These are phyloP conservation scores for Aspergillus persii DNA, from an alignment of 2,329 filamentous ascomycete genomes.

Conservation along the genomic window DNA sequence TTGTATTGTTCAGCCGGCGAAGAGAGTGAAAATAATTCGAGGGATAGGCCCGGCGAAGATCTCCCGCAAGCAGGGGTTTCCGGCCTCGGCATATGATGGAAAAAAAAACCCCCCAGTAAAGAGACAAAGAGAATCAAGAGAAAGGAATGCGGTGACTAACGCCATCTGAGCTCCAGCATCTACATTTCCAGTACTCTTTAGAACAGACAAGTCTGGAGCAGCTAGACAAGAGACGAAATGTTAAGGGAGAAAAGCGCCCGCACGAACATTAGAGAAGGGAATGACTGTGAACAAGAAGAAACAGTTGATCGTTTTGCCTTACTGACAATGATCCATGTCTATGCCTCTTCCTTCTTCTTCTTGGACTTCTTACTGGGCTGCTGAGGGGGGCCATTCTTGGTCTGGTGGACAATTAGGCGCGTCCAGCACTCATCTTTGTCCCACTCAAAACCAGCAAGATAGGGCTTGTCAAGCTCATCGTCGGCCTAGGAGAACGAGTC, in stretches of 20 bases:
- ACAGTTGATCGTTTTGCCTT: neutral
- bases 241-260: neutral
- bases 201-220: constrained; percentile 12
- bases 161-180: constrained; percentile 28
- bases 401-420: constrained; percentile 80
- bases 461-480: constrained; percentile 83
- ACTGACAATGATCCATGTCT: constrained; percentile 13
- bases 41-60: neutral
- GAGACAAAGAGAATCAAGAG: neutral
- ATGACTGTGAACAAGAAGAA: neutral
- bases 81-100: neutral
- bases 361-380: constrained; percentile 61
- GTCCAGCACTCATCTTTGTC: constrained; percentile 91
- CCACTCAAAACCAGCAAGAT: constrained; percentile 95
- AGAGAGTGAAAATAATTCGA: neutral
- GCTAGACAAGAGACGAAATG: constrained; percentile 13
- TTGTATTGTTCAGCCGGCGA: neutral
- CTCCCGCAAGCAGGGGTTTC: no score
- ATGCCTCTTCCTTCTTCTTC: constrained; percentile 51
- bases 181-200: constrained; percentile 17
- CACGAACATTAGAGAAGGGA: neutral
- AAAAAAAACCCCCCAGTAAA: neutral
- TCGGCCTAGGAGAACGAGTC: constrained; percentile 62
- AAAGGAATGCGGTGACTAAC: constrained; percentile 14
- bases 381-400: constrained; percentile 60